phyloP scores from a whole-genome alignment of 306 rosid genomes.

The Malus fusca region DNA sequence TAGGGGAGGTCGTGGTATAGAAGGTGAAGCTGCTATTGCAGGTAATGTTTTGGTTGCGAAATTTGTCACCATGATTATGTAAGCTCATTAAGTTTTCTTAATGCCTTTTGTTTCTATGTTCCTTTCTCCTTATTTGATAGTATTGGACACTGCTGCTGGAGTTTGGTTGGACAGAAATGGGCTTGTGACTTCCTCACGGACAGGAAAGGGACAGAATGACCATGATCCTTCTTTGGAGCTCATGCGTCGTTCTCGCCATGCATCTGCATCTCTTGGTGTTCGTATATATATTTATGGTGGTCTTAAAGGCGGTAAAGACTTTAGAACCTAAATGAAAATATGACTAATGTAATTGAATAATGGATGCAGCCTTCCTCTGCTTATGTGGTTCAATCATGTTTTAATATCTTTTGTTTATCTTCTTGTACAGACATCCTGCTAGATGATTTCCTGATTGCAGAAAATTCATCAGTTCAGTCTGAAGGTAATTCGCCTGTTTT shows the following conservation, averaged over 20 bases:
- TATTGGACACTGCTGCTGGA: slow-evolving; percentile 99
- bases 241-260: slow-evolving; percentile 98
- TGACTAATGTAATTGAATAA: slow-evolving; percentile 4
- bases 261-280: slow-evolving; percentile 88
- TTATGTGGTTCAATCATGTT: not conserved
- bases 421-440: slow-evolving; percentile 61
- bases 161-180: slow-evolving; percentile 97
- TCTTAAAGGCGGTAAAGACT: slow-evolving; percentile 76
- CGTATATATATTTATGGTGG: slow-evolving; percentile 85
- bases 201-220: slow-evolving; percentile 63
- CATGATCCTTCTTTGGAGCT: slow-evolving; percentile 79
- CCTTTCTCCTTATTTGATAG: slow-evolving; percentile 27
- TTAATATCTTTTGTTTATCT: slow-evolving; percentile 5
- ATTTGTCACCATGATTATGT: slow-evolving; percentile 6
- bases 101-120: not conserved
- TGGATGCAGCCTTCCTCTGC: not conserved
- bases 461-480: slow-evolving; percentile 61
- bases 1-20: slow-evolving; percentile 89
- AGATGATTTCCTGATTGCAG: slow-evolving; percentile 89
- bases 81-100: not conserved
- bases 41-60: slow-evolving; percentile 39
- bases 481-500: slow-evolving; percentile 43
- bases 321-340: slow-evolving; percentile 8
- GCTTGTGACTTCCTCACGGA: slow-evolving; percentile 78
- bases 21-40: slow-evolving; percentile 91